These are phyloP conservation scores for Symbiodinium natans DNA, from an alignment of 73 alveolate genomes.

Conservation along the genomic window DNA sequence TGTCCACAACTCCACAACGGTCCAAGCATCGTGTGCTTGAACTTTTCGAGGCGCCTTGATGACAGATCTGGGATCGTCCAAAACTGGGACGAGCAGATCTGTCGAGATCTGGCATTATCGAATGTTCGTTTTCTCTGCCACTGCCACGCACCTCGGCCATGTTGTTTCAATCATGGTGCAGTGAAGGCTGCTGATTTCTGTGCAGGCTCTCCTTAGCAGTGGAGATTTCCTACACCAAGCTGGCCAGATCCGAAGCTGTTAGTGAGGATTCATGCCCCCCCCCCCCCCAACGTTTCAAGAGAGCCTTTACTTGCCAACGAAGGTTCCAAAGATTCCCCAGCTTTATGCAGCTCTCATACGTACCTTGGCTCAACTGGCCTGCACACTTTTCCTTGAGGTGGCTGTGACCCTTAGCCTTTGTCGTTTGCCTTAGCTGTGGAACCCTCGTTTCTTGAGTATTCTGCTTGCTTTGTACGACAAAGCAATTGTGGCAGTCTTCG, in stretches of 20 bases:
- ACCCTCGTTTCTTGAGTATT: no score
- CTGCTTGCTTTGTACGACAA: no score
- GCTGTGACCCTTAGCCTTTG: no score
- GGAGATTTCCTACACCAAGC: slow-evolving; percentile 44
- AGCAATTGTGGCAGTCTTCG: no score
- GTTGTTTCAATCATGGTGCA: background rate
- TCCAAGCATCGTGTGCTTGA: no score
- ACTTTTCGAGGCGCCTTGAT: background rate
- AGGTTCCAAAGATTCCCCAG: slow-evolving; percentile 84
- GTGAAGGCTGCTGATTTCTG: background rate
- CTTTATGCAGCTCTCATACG: slow-evolving; percentile 81
- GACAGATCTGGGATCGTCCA: background rate
- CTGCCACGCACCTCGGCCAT: slow-evolving; percentile 18
- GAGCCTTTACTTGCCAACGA: no score
- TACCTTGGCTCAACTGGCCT: background rate
- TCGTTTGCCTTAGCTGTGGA: no score
- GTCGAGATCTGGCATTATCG: slow-evolving; percentile 51
- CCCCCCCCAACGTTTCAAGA: no score
- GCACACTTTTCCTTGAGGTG: background rate
- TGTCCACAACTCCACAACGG: no score
- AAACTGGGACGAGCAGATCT: background rate
- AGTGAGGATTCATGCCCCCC: no score
- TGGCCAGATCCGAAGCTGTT: background rate
- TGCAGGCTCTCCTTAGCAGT: slow-evolving; percentile 46
- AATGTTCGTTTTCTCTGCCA: slow-evolving; percentile 35